Base-by-base conservation (phyloP, 371 early-diverging fungal genomes). In the Zopfochytrium polystomum region DNA sequence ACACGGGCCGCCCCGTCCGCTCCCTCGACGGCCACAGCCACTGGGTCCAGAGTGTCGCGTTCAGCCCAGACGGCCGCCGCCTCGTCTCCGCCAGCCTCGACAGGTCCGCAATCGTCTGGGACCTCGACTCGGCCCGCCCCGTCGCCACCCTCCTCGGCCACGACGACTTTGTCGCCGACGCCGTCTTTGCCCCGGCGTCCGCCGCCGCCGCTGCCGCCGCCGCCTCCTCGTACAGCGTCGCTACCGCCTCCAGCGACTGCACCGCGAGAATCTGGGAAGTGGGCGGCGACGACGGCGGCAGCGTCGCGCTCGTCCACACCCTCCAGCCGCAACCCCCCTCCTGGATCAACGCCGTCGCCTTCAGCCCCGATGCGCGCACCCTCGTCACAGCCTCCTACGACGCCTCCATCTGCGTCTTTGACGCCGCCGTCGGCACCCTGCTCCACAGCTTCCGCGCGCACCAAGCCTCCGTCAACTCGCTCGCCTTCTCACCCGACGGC, bases 21-120 rank as follows among this genome's bases (percentile, higher is more conserved):
- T 81, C 79, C 31, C 72, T 95, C 54, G 91, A 91, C 66, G 95
- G 95, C 0, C 96, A 96, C 77, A 90, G 87, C 65, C 93, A 92
- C 67, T 87, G 89, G 60, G 94, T 96, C 3, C 90, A 92, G 55
- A 88, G 90, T 20, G 92, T 95, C 22, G 94, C 92, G 0, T 87
- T 87, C 45, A 86, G 89, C 29, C 85, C 90, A 13, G 90, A 90
- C 71, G 94, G 90, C 52, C 83, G 82, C 62, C 90, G 90, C 87
- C 84, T 91, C 38, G 88, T 93, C 11, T 89, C 90, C 31, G 95
- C 93, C 23, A n/a, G n/a, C n/a, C n/a, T n/a, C n/a, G n/a, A n/a
- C n/a, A n/a, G n/a, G n/a, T n/a, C n/a, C n/a, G n/a, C n/a, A n/a
- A n/a, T n/a, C n/a, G n/a, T n/a, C n/a, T n/a, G n/a, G n/a, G n/a